Evolutionary conservation across 1,284 basidiomycete genomes (phyloP).

Genomic region (Pseudomicrostroma phylloplanum): DNA sequence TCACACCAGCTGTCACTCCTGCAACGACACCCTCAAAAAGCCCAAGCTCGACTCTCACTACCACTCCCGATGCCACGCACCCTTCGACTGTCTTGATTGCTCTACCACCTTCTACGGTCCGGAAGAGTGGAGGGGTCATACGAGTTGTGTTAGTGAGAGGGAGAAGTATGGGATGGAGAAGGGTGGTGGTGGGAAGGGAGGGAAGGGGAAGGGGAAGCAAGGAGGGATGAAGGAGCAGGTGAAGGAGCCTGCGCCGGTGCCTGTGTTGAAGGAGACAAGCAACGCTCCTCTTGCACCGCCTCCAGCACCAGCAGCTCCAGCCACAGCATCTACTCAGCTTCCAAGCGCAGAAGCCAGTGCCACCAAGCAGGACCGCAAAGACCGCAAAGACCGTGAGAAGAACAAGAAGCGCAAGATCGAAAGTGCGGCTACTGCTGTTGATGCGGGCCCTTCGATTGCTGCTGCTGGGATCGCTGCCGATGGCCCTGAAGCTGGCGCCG

Average conservation of each 20-base stretch:
- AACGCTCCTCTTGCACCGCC: no score
- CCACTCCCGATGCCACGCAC: slow-evolving; percentile 34
- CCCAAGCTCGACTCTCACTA: slow-evolving; percentile 48
- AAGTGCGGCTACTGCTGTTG: no score
- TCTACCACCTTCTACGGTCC: slow-evolving; percentile 41
- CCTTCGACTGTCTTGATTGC: slow-evolving; percentile 49
- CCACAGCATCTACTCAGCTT: no score
- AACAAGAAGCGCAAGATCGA: no score
- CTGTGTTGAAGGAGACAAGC: no score
- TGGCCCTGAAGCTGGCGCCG: no score
- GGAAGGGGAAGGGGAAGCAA: slow-evolving; percentile 7
- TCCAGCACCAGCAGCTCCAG: no score
- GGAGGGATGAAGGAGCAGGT: slow-evolving; percentile 6
- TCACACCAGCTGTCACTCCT: slow-evolving; percentile 47
- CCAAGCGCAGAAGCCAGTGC: slow-evolving; percentile 3
- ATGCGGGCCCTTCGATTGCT: no score
- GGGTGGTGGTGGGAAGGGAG: slow-evolving; percentile 4
- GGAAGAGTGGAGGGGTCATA: slow-evolving; percentile 45
- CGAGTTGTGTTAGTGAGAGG: slow-evolving; percentile 48
- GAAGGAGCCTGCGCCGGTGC: background rate
- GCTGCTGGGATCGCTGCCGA: no score
- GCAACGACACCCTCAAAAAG: slow-evolving; percentile 49
- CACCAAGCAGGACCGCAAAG: slow-evolving; percentile 7
- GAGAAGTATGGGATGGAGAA: slow-evolving; percentile 44
- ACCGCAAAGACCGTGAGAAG: no score